Base-by-base conservation (phyloP, 2,329 filamentous ascomycete species). In the Karstenula rhodostoma region DNA sequence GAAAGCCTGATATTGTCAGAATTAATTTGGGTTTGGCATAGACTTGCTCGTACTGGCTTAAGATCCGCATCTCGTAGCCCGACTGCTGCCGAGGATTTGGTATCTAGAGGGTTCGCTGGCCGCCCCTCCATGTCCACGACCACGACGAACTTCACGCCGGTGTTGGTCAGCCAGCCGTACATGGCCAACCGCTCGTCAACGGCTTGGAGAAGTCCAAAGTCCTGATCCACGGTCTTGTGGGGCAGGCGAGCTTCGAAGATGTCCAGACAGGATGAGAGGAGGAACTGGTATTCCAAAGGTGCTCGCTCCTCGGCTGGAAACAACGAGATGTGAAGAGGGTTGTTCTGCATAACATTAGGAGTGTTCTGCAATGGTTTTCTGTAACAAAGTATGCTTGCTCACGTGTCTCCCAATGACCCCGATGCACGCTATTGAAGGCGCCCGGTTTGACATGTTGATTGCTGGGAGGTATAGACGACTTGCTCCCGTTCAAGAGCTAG, bases 141-240 rank as follows among this genome's bases (percentile, higher is more conserved):
- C 64, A 93, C 90, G 35, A 98, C 89, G 73, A 99, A 89, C 76
- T 94, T 94, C 65, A 97, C 88, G 43, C 93, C 93, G 27, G 95
- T 98, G 79, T 97, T 98, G 58, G 95, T 97, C 79, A 98, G 87
- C 88, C 92, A 97, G 71, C 95, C 95, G 81, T 98, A 99, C 67
- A 93, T 91, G 37, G 94, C 93, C 49, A 98, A 85, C 27, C 94
- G 87, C 81, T 99, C 94, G 81, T 98, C 95, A 61, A 98, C 85
- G 60, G 94, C 93, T 80, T 98, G 94, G 53, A 99, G 85, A 13
- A 98, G 86, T 32, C 95, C 94, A 67, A 95, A 90, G 77, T 98
- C 94, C 69, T 95, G 93, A 53, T 92, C 91, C 60, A 87, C 81
- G 23, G 86, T 87, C 71, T 90, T 90, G 72, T 88, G 86, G 56